Conservation (phyloP, 192 early-diverging fungal species). For the Borealophlyctis nickersoniae region DNA sequence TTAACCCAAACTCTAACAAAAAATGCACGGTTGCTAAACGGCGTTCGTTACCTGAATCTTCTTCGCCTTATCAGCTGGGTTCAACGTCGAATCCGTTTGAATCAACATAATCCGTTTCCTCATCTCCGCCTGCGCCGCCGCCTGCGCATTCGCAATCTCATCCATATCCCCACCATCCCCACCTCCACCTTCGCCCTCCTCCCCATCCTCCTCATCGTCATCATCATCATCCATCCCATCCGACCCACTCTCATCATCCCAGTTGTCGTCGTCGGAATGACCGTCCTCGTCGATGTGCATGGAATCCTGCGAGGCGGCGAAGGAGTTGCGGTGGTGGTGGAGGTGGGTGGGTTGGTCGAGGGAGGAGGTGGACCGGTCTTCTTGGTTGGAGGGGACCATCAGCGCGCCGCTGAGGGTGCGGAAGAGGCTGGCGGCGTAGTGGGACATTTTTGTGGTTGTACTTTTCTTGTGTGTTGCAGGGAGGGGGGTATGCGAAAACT, state of each 20-base stretch:
- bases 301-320: neutral
- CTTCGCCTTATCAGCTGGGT: slow-evolving; percentile 61
- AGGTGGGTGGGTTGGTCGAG: slow-evolving; percentile 4
- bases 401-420: slow-evolving; percentile 23
- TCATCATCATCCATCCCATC: slow-evolving; percentile 13
- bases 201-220: slow-evolving; percentile 10
- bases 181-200: slow-evolving; percentile 1
- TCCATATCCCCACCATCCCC: slow-evolving; percentile 25
- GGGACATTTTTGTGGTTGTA: slow-evolving; percentile 12
- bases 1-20: neutral
- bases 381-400: slow-evolving; percentile 8
- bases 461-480: neutral
- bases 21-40: no score
- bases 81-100: slow-evolving; percentile 52
- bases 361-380: slow-evolving; percentile 1
- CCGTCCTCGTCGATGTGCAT: neutral
- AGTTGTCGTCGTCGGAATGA: neutral
- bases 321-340: slow-evolving; percentile 2
- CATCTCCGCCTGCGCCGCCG: slow-evolving; percentile 45
- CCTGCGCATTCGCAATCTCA: slow-evolving; percentile 18
- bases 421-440: slow-evolving; percentile 20
- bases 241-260: slow-evolving; percentile 3
- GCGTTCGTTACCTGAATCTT: slow-evolving; percentile 79
- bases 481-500: no score
- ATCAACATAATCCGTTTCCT: slow-evolving; percentile 68